Evolutionary conservation across 768 basidiomycete species (phyloP).

Genomic region (Candolleomyces eurysporus): DNA sequence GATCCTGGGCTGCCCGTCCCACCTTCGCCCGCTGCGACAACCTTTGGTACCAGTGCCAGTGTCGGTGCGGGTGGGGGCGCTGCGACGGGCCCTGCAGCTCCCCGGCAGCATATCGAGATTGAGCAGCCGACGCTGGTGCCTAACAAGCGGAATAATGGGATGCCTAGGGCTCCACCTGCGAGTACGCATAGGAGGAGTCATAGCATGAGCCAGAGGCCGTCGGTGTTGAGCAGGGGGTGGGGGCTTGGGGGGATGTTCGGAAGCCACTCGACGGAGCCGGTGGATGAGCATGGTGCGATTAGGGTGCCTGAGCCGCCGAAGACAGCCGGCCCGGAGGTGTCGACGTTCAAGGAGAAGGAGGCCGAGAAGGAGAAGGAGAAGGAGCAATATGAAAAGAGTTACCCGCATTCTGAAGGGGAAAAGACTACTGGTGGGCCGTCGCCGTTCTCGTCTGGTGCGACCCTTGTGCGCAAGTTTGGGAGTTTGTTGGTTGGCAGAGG

Average conservation of each 20-base stretch:
- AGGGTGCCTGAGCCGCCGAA: slow-evolving; percentile 40
- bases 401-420: slow-evolving; percentile 19
- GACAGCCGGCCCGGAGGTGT: slow-evolving; percentile 66
- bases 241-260: slow-evolving; percentile 54
- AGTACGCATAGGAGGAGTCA: slow-evolving; percentile 82
- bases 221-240: slow-evolving; percentile 49
- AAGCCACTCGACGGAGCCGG: slow-evolving; percentile 23
- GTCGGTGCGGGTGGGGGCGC: too few relatives aligned
- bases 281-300: slow-evolving; percentile 34
- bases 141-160: slow-evolving; percentile 19
- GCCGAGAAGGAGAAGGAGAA: slow-evolving; percentile 26
- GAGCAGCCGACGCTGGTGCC: slow-evolving; percentile 23
- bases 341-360: slow-evolving; percentile 48
- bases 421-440: slow-evolving; percentile 17
- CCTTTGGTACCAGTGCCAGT: too few relatives aligned
- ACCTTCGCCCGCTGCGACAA: not conserved
- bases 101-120: slow-evolving; percentile 29
- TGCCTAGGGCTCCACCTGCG: slow-evolving; percentile 71
- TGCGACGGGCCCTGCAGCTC: slow-evolving; percentile 8
- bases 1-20: slow-evolving; percentile 51
- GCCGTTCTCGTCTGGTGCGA: slow-evolving; percentile 58
- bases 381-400: slow-evolving; percentile 27
- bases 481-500: slow-evolving; percentile 56
- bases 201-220: slow-evolving; percentile 76
- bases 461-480: slow-evolving; percentile 77